Percentiles rank a stretch among this genome's conserved stretches.
phyloP scores from a whole-genome alignment of 78 protist species.

The Pigoraptor vietnamica region DNA sequence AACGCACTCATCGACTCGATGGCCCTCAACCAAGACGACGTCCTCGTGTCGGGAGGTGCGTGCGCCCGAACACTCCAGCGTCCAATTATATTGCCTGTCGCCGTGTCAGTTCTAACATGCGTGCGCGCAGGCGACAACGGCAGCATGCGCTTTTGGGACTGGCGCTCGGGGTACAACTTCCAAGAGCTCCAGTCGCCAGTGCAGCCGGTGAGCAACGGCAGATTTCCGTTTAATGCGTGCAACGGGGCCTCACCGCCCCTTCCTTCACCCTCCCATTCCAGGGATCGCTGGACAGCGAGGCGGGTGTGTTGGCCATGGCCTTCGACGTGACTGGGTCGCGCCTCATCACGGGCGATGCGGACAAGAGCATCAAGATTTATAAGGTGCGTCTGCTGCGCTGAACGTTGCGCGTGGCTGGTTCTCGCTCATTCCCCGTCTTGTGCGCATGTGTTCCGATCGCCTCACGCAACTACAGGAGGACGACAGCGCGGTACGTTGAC shows the following conservation, averaged over 20 bases:
- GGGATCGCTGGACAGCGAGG: conserved; percentile 69
- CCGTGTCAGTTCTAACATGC: not conserved
- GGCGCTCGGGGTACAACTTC: conserved; percentile 88
- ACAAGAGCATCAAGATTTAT: conserved; percentile 33
- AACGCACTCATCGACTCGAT: conserved; percentile 74
- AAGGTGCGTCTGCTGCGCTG: too few species aligned
- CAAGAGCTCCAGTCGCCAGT: conserved; percentile 58
- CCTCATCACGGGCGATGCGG: conserved; percentile 92
- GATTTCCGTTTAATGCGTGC: not conserved
- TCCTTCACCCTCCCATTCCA: too few species aligned
- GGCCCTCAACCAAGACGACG: conserved; percentile 80
- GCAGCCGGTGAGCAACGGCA: conserved; percentile 61
- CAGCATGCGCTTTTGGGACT: conserved; percentile 87
- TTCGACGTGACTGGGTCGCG: conserved; percentile 93
- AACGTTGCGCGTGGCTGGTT: too few species aligned
- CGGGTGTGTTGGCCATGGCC: conserved; percentile 69
- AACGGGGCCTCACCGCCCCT: too few species aligned
- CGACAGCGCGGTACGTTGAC: too few species aligned
- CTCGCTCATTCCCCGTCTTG: too few species aligned
- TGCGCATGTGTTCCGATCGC: too few species aligned
- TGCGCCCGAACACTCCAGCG: not conserved
- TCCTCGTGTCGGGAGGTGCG: conserved; percentile 66
- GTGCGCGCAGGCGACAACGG: conserved; percentile 82
- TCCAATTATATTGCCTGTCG: not conserved
- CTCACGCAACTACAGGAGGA: too few species aligned